A percentile compares a stretch with the other conserved stretches of the same genome.
Conservation (phyloP, 2,329 filamentous ascomycete genomes). For the Penicillium hesseltinei region DNA sequence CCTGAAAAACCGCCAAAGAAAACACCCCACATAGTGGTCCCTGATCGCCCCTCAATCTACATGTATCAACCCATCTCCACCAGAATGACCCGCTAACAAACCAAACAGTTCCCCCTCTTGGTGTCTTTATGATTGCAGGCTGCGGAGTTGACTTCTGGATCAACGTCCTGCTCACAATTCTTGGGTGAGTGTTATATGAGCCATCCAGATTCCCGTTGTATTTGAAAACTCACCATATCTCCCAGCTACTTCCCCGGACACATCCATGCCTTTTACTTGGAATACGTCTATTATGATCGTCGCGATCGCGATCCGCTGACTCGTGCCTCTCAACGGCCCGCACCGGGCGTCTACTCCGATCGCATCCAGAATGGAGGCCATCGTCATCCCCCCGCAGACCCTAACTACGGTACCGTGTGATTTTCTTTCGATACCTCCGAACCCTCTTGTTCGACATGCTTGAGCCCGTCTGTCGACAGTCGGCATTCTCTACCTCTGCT, state of each 20-base stretch:
- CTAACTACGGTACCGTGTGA: constrained; percentile 29
- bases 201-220: neutral
- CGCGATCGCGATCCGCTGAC: constrained; percentile 32
- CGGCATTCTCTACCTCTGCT: neutral
- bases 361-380: constrained; percentile 41
- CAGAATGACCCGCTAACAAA: constrained; percentile 11
- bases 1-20: neutral
- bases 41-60: neutral
- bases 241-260: constrained; percentile 71
- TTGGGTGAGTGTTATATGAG: constrained; percentile 50
- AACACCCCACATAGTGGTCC: neutral
- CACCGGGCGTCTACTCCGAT: constrained; percentile 42
- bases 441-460: neutral
- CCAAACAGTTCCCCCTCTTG: constrained; percentile 61
- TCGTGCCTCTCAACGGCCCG: constrained; percentile 21
- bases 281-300: constrained; percentile 80
- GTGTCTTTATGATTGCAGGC: constrained; percentile 63
- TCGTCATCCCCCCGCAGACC: neutral
- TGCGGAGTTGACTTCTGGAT: constrained; percentile 65
- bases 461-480: neutral
- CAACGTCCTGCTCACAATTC: constrained; percentile 65
- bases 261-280: constrained; percentile 75
- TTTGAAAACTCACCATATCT: constrained; percentile 8
- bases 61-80: neutral
- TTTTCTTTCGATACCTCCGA: neutral